Conservation (phyloP, 164 flowering plant species). For the Annona cherimola region DNA sequence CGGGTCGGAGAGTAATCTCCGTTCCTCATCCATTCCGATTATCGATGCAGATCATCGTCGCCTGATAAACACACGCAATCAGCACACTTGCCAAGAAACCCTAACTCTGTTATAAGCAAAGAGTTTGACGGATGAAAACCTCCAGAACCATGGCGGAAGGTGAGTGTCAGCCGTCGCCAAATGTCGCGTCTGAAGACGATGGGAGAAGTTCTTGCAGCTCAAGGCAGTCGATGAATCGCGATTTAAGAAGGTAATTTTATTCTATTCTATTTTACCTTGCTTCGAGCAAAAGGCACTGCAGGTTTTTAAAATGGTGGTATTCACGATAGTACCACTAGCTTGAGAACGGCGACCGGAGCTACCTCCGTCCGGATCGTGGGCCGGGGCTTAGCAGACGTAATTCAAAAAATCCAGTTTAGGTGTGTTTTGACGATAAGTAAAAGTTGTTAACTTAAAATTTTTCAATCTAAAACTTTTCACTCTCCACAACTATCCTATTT, state of each 20-base stretch:
- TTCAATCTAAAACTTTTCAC: no score
- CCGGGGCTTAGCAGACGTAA: no score
- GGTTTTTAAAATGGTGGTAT: background rate
- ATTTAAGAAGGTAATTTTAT: background rate
- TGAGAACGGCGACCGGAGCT: no score
- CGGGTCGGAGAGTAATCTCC: conserved; percentile 86
- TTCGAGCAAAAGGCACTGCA: background rate
- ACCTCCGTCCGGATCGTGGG: no score
- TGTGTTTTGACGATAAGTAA: no score
- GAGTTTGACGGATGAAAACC: conserved; percentile 19
- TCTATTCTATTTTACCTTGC: background rate
- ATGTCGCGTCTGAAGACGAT: background rate
- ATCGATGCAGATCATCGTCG: conserved; percentile 97
- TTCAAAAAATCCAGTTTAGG: no score
- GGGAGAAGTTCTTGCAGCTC: background rate
- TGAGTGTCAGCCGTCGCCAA: no score
- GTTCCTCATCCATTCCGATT: conserved; percentile 97
- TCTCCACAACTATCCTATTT: no score
- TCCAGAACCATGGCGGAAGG: conserved; percentile 51
- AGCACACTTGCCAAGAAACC: conserved; percentile 10
- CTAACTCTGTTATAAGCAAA: conserved; percentile 4
- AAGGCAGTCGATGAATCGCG: background rate
- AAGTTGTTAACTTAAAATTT: no score
- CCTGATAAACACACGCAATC: conserved; percentile 35
- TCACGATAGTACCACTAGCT: background rate